Evolutionary conservation across 345 rosid genomes (phyloP).

Genomic region (Garcia nutans): DNA sequence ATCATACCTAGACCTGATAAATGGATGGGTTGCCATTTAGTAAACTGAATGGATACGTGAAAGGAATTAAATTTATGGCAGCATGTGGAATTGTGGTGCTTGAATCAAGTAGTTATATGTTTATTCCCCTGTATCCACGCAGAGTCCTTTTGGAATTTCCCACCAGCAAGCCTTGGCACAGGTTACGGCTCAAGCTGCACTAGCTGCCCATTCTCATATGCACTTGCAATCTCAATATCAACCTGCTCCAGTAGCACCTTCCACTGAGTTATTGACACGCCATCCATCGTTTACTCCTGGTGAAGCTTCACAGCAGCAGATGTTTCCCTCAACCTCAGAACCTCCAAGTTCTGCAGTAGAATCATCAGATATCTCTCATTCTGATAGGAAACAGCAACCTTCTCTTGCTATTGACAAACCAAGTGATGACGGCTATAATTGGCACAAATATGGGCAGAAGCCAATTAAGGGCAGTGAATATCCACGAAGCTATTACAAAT

Average conservation of each 20-base stretch:
- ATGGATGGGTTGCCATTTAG: neutral
- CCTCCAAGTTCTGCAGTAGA: constrained; percentile 39
- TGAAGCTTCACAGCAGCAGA: constrained; percentile 44
- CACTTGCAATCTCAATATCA: constrained; percentile 40
- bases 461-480: constrained; percentile 91
- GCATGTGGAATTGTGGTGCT: neutral
- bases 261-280: constrained; percentile 26
- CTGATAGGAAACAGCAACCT: constrained; percentile 55
- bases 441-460: constrained; percentile 97
- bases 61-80: neutral
- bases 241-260: constrained; percentile 22
- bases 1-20: neutral
- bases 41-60: neutral
- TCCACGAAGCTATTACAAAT: constrained; percentile 96
- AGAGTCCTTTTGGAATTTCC: constrained; percentile 84
- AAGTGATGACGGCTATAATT: constrained; percentile 86
- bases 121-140: constrained; percentile 32
- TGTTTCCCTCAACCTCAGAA: constrained; percentile 39
- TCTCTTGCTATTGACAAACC: constrained; percentile 67
- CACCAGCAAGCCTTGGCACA: constrained; percentile 82
- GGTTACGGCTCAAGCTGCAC: constrained; percentile 73
- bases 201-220: constrained; percentile 46
- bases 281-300: constrained; percentile 35
- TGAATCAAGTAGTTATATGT: constrained; percentile 8
- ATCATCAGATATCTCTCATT: constrained; percentile 47